Evolutionary conservation across 2,329 filamentous ascomycete genomes (phyloP).

Genomic region (Fusarium succisae): DNA sequence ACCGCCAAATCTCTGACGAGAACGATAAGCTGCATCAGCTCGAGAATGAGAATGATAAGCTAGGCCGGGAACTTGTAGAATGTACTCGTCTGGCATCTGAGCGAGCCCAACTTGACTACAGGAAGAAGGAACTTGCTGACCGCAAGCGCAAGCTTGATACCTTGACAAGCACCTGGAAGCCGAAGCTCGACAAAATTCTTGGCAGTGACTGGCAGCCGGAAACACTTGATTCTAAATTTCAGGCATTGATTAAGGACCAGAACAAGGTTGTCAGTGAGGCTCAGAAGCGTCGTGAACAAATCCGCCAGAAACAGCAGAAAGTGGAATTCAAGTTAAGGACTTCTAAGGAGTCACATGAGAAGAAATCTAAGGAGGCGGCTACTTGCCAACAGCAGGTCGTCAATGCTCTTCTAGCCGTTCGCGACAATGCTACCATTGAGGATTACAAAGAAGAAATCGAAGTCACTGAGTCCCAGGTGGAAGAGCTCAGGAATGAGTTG

Average conservation of each 20-base stretch:
- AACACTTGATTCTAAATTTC: slow-evolving; percentile 76
- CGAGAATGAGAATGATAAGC: slow-evolving; percentile 75
- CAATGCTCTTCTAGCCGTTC: slow-evolving; percentile 56
- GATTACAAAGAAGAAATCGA: slow-evolving; percentile 63
- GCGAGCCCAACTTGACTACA: slow-evolving; percentile 82
- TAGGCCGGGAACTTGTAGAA: slow-evolving; percentile 84
- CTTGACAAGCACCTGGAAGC: slow-evolving; percentile 76
- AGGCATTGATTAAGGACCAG: slow-evolving; percentile 68
- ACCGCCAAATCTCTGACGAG: slow-evolving; percentile 73
- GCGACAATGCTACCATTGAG: slow-evolving; percentile 59
- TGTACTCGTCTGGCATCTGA: slow-evolving; percentile 84
- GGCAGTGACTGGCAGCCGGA: slow-evolving; percentile 73
- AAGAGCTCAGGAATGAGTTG: slow-evolving; percentile 71
- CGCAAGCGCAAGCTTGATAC: slow-evolving; percentile 80
- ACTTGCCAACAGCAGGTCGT: slow-evolving; percentile 68
- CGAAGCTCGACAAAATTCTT: slow-evolving; percentile 73
- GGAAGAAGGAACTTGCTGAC: slow-evolving; percentile 82
- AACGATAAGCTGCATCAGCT: slow-evolving; percentile 73
- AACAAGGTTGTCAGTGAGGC: slow-evolving; percentile 68
- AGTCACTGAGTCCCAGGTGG: slow-evolving; percentile 64
- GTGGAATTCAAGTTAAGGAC: slow-evolving; percentile 77
- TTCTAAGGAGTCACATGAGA: slow-evolving; percentile 69
- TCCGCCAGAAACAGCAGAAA: slow-evolving; percentile 78
- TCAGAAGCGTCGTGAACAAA: slow-evolving; percentile 75
- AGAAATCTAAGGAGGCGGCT: slow-evolving; percentile 70